A percentile compares a stretch with the other conserved stretches of the same genome.
Evolutionary conservation across 306 rosid species (phyloP).

Genomic region (Sicyos edulis): DNA sequence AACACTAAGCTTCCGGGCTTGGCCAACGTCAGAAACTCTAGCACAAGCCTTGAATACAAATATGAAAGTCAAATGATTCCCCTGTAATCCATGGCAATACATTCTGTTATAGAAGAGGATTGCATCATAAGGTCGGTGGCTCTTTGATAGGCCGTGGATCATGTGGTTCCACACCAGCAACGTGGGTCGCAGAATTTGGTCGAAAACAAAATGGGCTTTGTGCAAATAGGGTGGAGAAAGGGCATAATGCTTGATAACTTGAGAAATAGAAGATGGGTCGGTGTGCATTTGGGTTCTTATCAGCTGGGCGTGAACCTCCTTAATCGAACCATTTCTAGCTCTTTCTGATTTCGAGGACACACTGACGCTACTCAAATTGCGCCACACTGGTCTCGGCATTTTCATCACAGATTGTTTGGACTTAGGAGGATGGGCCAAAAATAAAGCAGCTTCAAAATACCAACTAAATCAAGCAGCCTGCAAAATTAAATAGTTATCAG

Average conservation of each 20-base stretch:
- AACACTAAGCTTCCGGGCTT: slow-evolving; percentile 26
- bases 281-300: slow-evolving; percentile 39
- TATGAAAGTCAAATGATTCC: slow-evolving; percentile 48
- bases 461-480: too few relatives aligned
- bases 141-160: slow-evolving; percentile 61
- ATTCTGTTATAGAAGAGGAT: slow-evolving; percentile 44
- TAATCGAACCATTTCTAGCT: slow-evolving; percentile 16
- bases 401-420: slow-evolving; percentile 27
- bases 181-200: slow-evolving; percentile 52
- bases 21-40: slow-evolving; percentile 17
- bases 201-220: slow-evolving; percentile 44
- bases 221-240: slow-evolving; percentile 33
- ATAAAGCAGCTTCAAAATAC: too few relatives aligned
- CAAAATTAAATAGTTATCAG: too few relatives aligned
- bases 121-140: slow-evolving; percentile 48
- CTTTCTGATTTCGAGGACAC: slow-evolving; percentile 23
- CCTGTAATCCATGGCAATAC: slow-evolving; percentile 39
- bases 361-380: slow-evolving; percentile 24
- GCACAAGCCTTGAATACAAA: slow-evolving; percentile 71
- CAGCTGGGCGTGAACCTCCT: slow-evolving; percentile 50
- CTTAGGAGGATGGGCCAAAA: too few relatives aligned
- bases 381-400: slow-evolving; percentile 26
- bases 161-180: slow-evolving; percentile 52
- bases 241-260: slow-evolving; percentile 47
- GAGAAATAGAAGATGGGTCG: slow-evolving; percentile 42